Base-by-base conservation (phyloP, 2,329 filamentous ascomycete species). In the Ophiostoma piceae region DNA sequence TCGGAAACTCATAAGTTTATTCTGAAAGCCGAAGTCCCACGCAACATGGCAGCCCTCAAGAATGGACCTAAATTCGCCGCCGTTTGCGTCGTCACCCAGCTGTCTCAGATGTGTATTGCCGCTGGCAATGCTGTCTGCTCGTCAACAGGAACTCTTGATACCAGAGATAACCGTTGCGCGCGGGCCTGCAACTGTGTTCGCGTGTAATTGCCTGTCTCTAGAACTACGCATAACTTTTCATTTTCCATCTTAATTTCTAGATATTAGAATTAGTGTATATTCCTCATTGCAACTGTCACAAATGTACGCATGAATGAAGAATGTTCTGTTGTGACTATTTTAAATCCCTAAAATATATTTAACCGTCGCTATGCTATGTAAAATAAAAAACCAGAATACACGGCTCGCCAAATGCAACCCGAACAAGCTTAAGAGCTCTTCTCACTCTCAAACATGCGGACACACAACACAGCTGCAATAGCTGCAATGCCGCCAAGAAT, bases 401-500 rank as follows among this genome's bases (percentile, higher is more conserved):
- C 2, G 2, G 29, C 26, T 12, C 16, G 41, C 14, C 12, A 16
- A 12, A 6, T 1, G 37, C 8, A 66, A 26, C 14, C 22, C 7
- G 16, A 35, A 11, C 4, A 62, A n/a, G 51, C 16, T 41, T 32
- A 67, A 16, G 41, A 22, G 22, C 22, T 66, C 14, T 29, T 69
- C 22, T 68, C 68, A 19, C 74, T 71, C 14, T 76, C 75, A 35
- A 76, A 76, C 60, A 73, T 16, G 22, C 74, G 73, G 37, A 77
- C 77, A 68, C 76, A 77, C 22, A 77, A 47, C 3, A 78, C 75
- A 9, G 77, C 77, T 9, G 75, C 75, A 2, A 75, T 67, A 7
- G 76, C 76, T 1, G 76, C 77, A 32, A 77, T 74, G 22, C 75
- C 75, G 3, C 77, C 76, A 19, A 78, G 67, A 0, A 76, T 70